Base-by-base conservation (phyloP, 805 yeast species). In the Wickerhamiella musiphila region DNA sequence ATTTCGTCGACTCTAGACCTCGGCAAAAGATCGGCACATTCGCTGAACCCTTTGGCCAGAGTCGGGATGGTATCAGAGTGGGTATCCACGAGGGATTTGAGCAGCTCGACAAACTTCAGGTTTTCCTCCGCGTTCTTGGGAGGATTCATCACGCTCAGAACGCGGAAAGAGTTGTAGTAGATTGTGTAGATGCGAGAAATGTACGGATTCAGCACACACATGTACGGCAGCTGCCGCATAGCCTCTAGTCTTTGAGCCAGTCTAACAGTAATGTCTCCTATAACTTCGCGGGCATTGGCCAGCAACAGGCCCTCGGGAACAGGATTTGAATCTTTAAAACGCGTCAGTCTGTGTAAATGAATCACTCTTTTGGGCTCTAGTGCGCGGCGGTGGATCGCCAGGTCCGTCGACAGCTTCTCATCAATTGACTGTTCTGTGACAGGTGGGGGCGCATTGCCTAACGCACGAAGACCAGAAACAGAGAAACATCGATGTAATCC, bases 1-100 rank as follows among this genome's bases (percentile, higher is more conserved):
- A 84, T 78, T 3, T 50, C 46, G 33, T 74, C 69, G 26, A 78
- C 68, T 18, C 66, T 59, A 6, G 58, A 61, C 19, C 60, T 52
- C 2, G 67, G 51, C 41, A 59, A 41, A 29, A 51, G 70, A 32
- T 49, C 49, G 24, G 66, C 54, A 20, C 74, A 74, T 49, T 79
- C 90, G 39, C 62, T 62, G 46, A 86, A 76, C 0, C 96, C 98
- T 37, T 71, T 70, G 11, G 94, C 79, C 34, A 86, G 56, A 3
- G 70, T 65, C 3, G 92, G 78, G 31, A 90, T 63, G 3, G 93
- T 82, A 49, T 90, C 93, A 11, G 81, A 66, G 50, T 86, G 96
- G 24, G 72, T 61, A 36, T 74, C 75, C 12, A 81, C 67, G 40
- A 81, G 73, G 28, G 66, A 56, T 15, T 59, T 54, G 31, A 86